These are phyloP conservation scores for Oemleria cerasiformis DNA, from an alignment of 306 rosid species.

Conservation along the genomic window DNA sequence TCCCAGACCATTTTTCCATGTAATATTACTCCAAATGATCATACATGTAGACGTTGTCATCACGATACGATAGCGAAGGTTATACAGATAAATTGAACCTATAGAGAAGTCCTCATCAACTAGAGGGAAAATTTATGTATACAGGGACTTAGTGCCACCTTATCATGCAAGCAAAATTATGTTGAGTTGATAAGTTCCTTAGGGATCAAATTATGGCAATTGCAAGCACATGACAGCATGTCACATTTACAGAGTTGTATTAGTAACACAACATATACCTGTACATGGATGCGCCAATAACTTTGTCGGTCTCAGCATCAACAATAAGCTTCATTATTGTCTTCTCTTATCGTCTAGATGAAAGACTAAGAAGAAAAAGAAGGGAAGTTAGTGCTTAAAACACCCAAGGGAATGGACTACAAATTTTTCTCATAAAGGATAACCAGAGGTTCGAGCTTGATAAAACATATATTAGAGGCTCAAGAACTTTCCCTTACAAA, in stretches of 20 bases:
- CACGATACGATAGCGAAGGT: too few relatives aligned
- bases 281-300: slow-evolving; percentile 94
- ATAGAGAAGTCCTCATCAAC: too few relatives aligned
- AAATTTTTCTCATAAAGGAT: neutral
- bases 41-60: too few relatives aligned
- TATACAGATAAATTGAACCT: too few relatives aligned
- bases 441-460: neutral
- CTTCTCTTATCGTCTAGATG: slow-evolving; percentile 87
- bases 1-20: neutral
- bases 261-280: slow-evolving; percentile 42
- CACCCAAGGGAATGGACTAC: neutral
- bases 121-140: too few relatives aligned
- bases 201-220: too few relatives aligned
- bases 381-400: slow-evolving; percentile 7
- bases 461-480: neutral
- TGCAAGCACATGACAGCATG: neutral
- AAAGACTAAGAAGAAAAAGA: slow-evolving; percentile 17
- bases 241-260: neutral
- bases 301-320: slow-evolving; percentile 80
- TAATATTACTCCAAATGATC: neutral
- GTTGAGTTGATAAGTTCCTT: too few relatives aligned
- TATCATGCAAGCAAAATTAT: too few relatives aligned
- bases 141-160: too few relatives aligned
- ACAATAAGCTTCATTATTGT: slow-evolving; percentile 88
- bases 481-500: too few relatives aligned